Evolutionary conservation across 2,329 filamentous ascomycete species (phyloP), one percentile per base, ranked within the genome.

Genomic region (Metarhizium sp.): DNA sequence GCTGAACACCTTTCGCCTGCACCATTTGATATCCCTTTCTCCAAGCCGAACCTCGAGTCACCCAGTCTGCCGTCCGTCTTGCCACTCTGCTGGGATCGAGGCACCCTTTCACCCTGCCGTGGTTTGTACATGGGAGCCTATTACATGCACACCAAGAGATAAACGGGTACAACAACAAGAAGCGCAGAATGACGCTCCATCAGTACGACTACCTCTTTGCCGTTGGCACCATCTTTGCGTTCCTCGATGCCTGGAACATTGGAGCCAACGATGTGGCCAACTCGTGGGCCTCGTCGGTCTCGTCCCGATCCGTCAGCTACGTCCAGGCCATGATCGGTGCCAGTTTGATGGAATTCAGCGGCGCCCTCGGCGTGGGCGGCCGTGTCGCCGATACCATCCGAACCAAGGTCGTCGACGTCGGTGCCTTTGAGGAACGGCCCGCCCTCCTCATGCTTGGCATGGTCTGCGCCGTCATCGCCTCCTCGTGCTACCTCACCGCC

Each of bases 231-330:
- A 76, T 86, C 57, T 86, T 86, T 67, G 81, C 83, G 57, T 80
- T 82, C 64, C 78, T 86, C 45, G 83, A 86, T 66, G 82, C 82
- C 53, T 86, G 80, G 79, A 86, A 84, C 65, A 84, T 62, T 69
- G 73, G 71, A 61, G 70, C 65, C 67, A 75, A 84, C 71, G 86
- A 89, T 85, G 85, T 89, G 57, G 86, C 86, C 69, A 90, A 89
- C 74, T 81, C 85, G 2, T 90, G 84, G 81, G 85, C 85, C n/a
- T 87, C 84, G 38, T 85, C 81, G 60, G 86, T 89, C 57, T 86
- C 84, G 1, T 88, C 86, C 3, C 76, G 85, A 43, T 88, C 86
- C 57, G 69, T 87, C 46, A 78, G 79, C 18, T 80, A 84, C 66
- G 58, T 78, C 53, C 81, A 85, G 66, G 82, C 80, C 60, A 81